A percentile compares a stretch with the other conserved stretches of the same genome.
Evolutionary conservation across 2,329 filamentous ascomycete genomes (phyloP).

Genomic region (Fusarium setosum): DNA sequence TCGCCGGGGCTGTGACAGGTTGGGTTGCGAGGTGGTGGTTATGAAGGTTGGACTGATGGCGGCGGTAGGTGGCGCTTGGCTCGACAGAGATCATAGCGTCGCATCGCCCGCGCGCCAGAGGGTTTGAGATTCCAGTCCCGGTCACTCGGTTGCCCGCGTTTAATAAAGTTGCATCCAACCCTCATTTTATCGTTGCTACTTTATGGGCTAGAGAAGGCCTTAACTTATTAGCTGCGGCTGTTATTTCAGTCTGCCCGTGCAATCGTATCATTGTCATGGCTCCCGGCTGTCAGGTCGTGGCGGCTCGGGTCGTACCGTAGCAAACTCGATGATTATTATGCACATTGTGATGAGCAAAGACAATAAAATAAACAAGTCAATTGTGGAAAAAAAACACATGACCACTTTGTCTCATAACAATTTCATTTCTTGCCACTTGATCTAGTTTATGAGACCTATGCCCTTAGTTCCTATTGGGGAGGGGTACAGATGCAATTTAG

Average conservation of each 20-base stretch:
- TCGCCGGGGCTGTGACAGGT: background rate
- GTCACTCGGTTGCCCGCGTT: no score
- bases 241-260: background rate
- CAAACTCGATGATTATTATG: background rate
- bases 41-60: background rate
- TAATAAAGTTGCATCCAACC: background rate
- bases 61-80: slow-evolving; percentile 6
- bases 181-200: no score
- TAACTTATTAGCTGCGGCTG: background rate
- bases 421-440: no score
- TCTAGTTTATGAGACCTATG: no score
- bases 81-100: slow-evolving; percentile 1
- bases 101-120: background rate
- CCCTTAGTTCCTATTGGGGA: no score
- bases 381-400: no score
- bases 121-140: background rate
- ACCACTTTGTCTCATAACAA: no score
- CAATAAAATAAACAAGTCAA: no score
- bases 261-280: background rate
- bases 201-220: no score
- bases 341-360: background rate
- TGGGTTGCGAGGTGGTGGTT: background rate
- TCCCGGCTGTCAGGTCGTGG: background rate
- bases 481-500: no score
- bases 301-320: slow-evolving; percentile 2